phyloP scores from a whole-genome alignment of 2,329 filamentous ascomycete genomes.

The Fusarium mangiferae region DNA sequence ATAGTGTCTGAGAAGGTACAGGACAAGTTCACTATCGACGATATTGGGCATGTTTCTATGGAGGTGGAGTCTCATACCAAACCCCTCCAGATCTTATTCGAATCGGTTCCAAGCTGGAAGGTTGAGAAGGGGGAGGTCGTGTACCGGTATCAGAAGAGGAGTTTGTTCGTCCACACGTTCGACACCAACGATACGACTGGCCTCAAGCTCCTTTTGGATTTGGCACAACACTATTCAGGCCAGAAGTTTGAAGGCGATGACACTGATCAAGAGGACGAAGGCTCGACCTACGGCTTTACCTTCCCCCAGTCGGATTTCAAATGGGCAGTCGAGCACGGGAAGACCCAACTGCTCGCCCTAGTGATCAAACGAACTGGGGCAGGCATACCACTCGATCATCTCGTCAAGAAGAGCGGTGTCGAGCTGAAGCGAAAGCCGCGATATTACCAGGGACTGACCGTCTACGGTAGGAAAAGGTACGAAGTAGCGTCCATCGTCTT shows the following conservation, averaged over 20 bases:
- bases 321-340: conserved; percentile 58
- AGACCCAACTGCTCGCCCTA: conserved; percentile 67
- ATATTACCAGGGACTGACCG: conserved; percentile 80
- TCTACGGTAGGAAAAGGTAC: conserved; percentile 76
- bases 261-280: conserved; percentile 49
- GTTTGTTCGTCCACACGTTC: conserved; percentile 59
- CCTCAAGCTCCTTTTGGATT: conserved; percentile 67
- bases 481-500: neutral
- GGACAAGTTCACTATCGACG: conserved; percentile 78
- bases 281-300: conserved; percentile 47
- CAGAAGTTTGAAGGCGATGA: conserved; percentile 49
- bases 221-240: conserved; percentile 57
- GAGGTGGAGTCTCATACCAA: conserved; percentile 72
- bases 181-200: conserved; percentile 62
- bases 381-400: conserved; percentile 73
- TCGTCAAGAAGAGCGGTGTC: conserved; percentile 73
- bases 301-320: conserved; percentile 56
- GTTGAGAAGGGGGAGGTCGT: conserved; percentile 45
- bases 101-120: conserved; percentile 49
- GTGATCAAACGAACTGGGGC: conserved; percentile 74
- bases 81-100: conserved; percentile 64
- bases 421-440: conserved; percentile 71
- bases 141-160: conserved; percentile 4
- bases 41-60: conserved; percentile 75
- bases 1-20: conserved; percentile 68